phyloP scores from a whole-genome alignment of 2,329 filamentous ascomycete genomes.

The Davidsoniella eucalypti region DNA sequence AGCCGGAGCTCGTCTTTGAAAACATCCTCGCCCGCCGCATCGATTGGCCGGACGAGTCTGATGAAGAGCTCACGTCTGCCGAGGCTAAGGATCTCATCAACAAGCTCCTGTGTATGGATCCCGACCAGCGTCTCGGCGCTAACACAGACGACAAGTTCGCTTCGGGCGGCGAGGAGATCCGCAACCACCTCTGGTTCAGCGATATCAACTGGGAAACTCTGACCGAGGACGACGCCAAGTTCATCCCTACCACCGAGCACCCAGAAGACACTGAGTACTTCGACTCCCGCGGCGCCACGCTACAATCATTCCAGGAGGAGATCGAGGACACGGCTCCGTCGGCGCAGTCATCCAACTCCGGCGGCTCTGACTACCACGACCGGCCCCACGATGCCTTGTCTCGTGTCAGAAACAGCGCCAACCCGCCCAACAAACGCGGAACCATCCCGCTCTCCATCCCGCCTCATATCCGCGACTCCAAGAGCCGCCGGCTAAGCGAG shows the following conservation, averaged over 20 bases:
- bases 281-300: slow-evolving; percentile 74
- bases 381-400: slow-evolving; percentile 90
- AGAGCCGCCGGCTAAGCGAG: slow-evolving; percentile 77
- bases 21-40: slow-evolving; percentile 86
- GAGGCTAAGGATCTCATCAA: slow-evolving; percentile 94
- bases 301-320: slow-evolving; percentile 86
- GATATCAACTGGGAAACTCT: slow-evolving; percentile 80
- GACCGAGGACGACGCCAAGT: slow-evolving; percentile 89
- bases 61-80: slow-evolving; percentile 55
- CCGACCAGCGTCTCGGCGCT: slow-evolving; percentile 64
- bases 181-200: slow-evolving; percentile 74
- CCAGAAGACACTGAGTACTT: slow-evolving; percentile 98
- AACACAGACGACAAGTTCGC: slow-evolving; percentile 70
- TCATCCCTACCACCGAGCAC: slow-evolving; percentile 81
- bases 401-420: slow-evolving; percentile 50
- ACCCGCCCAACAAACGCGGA: slow-evolving; percentile 59
- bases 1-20: slow-evolving; percentile 87
- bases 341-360: slow-evolving; percentile 51
- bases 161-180: slow-evolving; percentile 81
- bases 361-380: slow-evolving; percentile 54
- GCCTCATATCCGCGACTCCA: slow-evolving; percentile 82
- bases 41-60: slow-evolving; percentile 75
- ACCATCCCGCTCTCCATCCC: slow-evolving; percentile 94
- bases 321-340: slow-evolving; percentile 72
- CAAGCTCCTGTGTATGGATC: slow-evolving; percentile 71